Evolutionary conservation across 306 rosid genomes (phyloP), one percentile per base, ranked within the genome.

Genomic region (Vigna unguiculata): DNA sequence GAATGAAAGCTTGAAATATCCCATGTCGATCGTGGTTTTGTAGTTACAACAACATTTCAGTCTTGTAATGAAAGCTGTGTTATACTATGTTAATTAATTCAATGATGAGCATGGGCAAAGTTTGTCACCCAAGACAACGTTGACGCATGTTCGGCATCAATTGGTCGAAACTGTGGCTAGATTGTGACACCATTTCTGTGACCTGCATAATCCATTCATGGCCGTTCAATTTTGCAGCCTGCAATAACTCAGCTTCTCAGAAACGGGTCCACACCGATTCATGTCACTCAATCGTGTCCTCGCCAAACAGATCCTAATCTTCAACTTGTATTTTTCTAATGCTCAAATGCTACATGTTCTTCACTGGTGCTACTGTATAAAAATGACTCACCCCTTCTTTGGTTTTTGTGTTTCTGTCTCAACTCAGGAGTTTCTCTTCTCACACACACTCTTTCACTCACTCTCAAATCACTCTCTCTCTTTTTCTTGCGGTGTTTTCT

Each of bases 221-320:
- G 72, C 88, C 86, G 86, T 85, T 71, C 84, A 82, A 59, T 75
- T 52, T 32, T 64, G 64, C 58, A 41, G 66, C 66, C 13, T 9
- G 28, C 17, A 47, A 7, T 15, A 72, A 36, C 74, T 20, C 43
- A 43, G 48, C 16, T 10, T 2, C 15, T 12, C 15, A 11, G 48
- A 43, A 8, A 47, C 68, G 83, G 84, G 76, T 15, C 75, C 62
- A 13, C 20, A 4, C 46, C 12, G 59, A n/a, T 34, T 25, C 12
- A 46, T 59, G 45, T n/a, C 53, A 1, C 0, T 71, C 83, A 24
- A 22, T 57, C 79, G 79, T 77, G 76, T 65, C 60, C 10, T 6
- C 61, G 22, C 67, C 46, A 32, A 51, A 79, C 1, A 11, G 48
- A 43, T 43, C 1, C 10, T 21, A 9, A 43, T 43, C 48, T 20